phyloP scores from a whole-genome alignment of 768 basidiomycete species.

The Tephrocybe sp. region DNA sequence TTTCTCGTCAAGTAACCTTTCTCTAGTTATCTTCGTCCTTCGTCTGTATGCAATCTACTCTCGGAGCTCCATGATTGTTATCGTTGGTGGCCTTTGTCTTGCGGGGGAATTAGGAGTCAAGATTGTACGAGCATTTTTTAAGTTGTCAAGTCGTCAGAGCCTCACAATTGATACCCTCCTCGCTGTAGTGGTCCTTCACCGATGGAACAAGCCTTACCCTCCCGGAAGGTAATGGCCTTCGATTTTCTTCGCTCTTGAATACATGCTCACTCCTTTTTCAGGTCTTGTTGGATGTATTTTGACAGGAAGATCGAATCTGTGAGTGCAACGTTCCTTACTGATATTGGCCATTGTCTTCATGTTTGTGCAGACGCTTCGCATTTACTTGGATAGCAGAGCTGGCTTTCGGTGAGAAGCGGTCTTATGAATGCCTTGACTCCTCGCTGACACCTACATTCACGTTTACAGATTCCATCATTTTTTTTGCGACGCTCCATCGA shows the following conservation, averaged over 20 bases:
- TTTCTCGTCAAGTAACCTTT: background rate
- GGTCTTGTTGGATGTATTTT: slow-evolving; percentile 37
- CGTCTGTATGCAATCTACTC: slow-evolving; percentile 21
- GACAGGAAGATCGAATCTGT: slow-evolving; percentile 23
- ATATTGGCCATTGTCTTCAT: background rate
- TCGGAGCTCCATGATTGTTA: slow-evolving; percentile 18
- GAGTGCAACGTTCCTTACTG: background rate
- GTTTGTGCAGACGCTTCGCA: slow-evolving; percentile 27
- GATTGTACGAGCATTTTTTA: slow-evolving; percentile 27
- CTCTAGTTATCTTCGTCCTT: slow-evolving; percentile 6
- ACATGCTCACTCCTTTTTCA: slow-evolving; percentile 6
- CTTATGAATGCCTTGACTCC: background rate
- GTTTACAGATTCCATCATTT: slow-evolving; percentile 29
- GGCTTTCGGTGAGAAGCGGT: slow-evolving; percentile 27
- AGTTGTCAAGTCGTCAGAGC: background rate
- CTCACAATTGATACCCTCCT: background rate
- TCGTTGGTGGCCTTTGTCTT: slow-evolving; percentile 21
- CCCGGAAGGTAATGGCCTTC: slow-evolving; percentile 23
- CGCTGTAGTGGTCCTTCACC: slow-evolving; percentile 35
- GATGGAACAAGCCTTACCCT: slow-evolving; percentile 31
- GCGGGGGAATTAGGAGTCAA: slow-evolving; percentile 28
- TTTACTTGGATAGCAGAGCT: slow-evolving; percentile 38
- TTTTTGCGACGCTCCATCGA: slow-evolving; percentile 30
- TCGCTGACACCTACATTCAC: background rate
- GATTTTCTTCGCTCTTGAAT: background rate